Percentiles rank a stretch among this genome's conserved stretches.
phyloP scores from a whole-genome alignment of 2,329 filamentous ascomycete species.

The Volutella citrinella region DNA sequence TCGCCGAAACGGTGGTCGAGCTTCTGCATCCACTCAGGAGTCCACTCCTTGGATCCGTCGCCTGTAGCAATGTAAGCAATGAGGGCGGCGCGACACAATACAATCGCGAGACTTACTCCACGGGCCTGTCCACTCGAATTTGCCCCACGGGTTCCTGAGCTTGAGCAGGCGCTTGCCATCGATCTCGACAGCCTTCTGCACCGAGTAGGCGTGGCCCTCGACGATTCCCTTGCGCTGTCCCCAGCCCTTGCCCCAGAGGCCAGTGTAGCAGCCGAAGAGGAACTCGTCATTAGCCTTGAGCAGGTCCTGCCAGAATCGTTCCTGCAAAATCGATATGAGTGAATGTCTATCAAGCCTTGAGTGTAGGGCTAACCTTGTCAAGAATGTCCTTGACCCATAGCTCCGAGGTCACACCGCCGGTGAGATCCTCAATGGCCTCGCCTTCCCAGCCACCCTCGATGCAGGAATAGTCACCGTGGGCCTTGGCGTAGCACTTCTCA shows the following conservation, averaged over 20 bases:
- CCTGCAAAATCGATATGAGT: constrained; percentile 17
- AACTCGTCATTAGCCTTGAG: constrained; percentile 77
- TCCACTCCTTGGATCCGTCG: constrained; percentile 84
- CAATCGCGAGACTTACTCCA: constrained; percentile 65
- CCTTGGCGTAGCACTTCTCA: constrained; percentile 79
- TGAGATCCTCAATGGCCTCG: constrained; percentile 59
- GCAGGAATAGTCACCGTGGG: constrained; percentile 73
- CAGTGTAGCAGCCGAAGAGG: constrained; percentile 60
- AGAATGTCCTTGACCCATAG: constrained; percentile 66
- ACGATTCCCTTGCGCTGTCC: constrained; percentile 53
- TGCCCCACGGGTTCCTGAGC: constrained; percentile 76
- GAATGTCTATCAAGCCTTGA: no score
- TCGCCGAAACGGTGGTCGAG: constrained; percentile 73
- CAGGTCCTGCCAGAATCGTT: constrained; percentile 74
- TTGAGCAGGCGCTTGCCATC: constrained; percentile 61
- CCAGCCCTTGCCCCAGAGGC: constrained; percentile 30
- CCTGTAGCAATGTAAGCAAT: constrained; percentile 30
- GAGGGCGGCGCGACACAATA: no score
- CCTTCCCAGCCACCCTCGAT: constrained; percentile 70
- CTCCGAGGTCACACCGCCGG: constrained; percentile 65
- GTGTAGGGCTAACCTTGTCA: no score
- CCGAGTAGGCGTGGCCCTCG: constrained; percentile 59
- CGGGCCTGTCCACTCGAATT: constrained; percentile 74
- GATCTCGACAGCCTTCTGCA: constrained; percentile 56
- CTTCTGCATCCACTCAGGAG: constrained; percentile 70